Evolutionary conservation across 2,329 filamentous ascomycete genomes (phyloP).

Genomic region (Cercospora sesami): DNA sequence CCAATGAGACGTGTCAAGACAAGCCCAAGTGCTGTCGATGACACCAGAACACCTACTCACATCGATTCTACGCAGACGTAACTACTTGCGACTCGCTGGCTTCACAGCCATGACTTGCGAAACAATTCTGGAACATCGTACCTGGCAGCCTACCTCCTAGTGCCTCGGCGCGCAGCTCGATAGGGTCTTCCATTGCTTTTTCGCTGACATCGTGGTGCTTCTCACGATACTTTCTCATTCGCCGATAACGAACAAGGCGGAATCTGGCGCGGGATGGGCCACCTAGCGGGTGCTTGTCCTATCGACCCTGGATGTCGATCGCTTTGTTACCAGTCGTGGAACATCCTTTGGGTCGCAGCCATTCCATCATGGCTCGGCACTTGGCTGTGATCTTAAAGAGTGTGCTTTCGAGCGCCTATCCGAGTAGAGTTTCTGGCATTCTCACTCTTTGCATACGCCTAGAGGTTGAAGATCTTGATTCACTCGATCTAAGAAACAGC

Average conservation of each 20-base stretch:
- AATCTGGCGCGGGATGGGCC: not conserved
- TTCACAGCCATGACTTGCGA: not conserved
- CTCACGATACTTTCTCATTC: not conserved
- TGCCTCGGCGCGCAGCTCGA: conserved; percentile 4
- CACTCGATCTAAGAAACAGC: not conserved
- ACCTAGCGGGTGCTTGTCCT: not conserved
- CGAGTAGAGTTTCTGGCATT: not conserved
- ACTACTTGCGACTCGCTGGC: not conserved
- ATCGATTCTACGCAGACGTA: not conserved
- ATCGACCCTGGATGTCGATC: conserved; percentile 6
- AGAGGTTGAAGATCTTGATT: not conserved
- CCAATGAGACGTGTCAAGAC: not conserved
- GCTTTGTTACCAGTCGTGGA: not conserved
- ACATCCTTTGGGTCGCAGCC: conserved; percentile 4
- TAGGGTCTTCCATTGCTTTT: conserved; percentile 4
- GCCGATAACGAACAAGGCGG: conserved; percentile 6
- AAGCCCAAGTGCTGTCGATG: not conserved
- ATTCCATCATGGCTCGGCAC: conserved; percentile 9
- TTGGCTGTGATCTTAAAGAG: not conserved
- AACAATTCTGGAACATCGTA: conserved; percentile 6
- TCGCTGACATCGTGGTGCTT: not conserved
- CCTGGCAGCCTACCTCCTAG: conserved; percentile 6
- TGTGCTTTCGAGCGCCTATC: not conserved
- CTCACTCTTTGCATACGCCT: not conserved
- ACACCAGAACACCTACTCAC: not conserved